A percentile compares a stretch with the other conserved stretches of the same genome.
Conservation (phyloP, 805 yeast species). For the Saccharomyces jurei region DNA sequence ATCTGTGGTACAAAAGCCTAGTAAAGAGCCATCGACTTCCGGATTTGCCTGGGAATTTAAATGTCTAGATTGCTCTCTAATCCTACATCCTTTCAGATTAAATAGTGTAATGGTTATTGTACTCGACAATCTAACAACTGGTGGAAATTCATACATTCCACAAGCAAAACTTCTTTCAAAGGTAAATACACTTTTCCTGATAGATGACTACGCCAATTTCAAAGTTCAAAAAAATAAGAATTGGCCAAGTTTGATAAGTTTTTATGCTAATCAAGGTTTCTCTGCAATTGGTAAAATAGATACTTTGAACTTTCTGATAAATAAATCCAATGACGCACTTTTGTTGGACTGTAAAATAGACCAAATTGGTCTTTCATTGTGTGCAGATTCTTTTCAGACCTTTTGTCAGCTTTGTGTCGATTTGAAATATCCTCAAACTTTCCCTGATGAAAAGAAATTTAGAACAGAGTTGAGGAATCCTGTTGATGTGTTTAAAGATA, state of each 20-base stretch:
- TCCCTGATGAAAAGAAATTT: conserved; percentile 53
- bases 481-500: conserved; percentile 35
- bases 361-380: conserved; percentile 43
- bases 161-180: conserved; percentile 40
- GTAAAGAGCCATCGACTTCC: neutral
- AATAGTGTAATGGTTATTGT: conserved; percentile 44
- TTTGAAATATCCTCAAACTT: conserved; percentile 57
- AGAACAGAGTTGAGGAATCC: conserved; percentile 27
- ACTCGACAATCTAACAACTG: conserved; percentile 47
- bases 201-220: conserved; percentile 50
- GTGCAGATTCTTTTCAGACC: conserved; percentile 82
- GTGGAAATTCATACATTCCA: conserved; percentile 30
- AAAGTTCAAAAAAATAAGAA: conserved; percentile 3
- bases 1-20: neutral
- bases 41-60: conserved; percentile 17
- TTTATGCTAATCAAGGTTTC: conserved; percentile 23
- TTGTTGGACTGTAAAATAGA: conserved; percentile 45
- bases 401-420: conserved; percentile 61
- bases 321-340: neutral
- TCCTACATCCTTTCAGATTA: conserved; percentile 58
- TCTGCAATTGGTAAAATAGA: conserved; percentile 19
- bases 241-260: conserved; percentile 8
- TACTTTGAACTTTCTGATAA: conserved; percentile 1
- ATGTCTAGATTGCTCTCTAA: conserved; percentile 47
- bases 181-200: conserved; percentile 43